Conservation (phyloP, 2,329 filamentous ascomycete species). For the Pseudogymnoascus sp. region DNA sequence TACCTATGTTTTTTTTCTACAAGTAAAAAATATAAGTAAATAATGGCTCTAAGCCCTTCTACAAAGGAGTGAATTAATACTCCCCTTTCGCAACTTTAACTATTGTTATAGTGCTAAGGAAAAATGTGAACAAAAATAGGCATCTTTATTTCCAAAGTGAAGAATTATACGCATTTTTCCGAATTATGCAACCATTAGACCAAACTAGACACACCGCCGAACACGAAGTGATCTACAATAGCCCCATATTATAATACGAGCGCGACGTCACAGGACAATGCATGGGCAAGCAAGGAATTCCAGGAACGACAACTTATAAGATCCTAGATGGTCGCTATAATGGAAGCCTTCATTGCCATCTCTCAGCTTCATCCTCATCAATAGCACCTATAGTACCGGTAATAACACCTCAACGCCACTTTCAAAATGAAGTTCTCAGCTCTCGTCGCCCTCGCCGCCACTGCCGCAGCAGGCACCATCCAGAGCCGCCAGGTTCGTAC, state of each 20-base stretch:
- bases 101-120: no score
- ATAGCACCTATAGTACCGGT: background rate
- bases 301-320: background rate
- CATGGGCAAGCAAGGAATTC: background rate
- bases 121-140: no score
- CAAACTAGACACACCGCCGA: background rate
- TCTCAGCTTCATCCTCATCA: background rate
- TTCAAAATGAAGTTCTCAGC: constrained; percentile 20
- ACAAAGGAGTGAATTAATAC: no score
- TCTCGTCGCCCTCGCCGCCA: constrained; percentile 17
- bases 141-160: no score
- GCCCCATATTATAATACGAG: background rate
- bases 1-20: no score
- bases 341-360: background rate
- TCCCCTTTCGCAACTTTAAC: no score
- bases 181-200: background rate
- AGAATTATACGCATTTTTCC: no score
- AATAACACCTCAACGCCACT: background rate
- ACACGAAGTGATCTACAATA: background rate
- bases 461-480: constrained; percentile 13
- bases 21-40: no score
- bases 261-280: background rate
- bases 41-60: no score
- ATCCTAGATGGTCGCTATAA: background rate
- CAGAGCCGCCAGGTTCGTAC: background rate